Evolutionary conservation across 345 rosid genomes (phyloP).

Genomic region (Carallia brachiata): DNA sequence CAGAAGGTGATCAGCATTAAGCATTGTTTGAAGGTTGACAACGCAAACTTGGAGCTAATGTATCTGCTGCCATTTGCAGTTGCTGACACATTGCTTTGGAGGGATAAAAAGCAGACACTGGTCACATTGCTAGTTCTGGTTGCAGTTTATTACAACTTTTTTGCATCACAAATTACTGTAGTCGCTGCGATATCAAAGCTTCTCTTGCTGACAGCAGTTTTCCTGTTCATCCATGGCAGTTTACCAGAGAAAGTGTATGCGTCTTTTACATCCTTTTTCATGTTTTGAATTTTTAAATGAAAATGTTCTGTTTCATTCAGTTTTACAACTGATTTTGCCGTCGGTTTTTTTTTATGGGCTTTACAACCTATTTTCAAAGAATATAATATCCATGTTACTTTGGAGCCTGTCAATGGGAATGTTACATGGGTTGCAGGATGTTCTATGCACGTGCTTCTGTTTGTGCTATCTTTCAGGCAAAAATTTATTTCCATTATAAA

Average conservation of each 20-base stretch:
- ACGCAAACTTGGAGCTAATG: neutral
- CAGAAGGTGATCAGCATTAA: neutral
- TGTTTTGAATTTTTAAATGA: conserved; percentile 7
- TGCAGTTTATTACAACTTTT: conserved; percentile 63
- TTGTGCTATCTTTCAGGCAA: neutral
- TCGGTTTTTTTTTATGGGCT: too few relatives aligned
- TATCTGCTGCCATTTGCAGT: conserved; percentile 48
- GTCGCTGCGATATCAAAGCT: conserved; percentile 65
- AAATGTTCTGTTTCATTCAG: conserved; percentile 2
- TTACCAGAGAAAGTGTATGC: conserved; percentile 81
- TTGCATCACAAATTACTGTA: conserved; percentile 58
- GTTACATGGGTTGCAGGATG: neutral
- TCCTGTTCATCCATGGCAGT: conserved; percentile 74
- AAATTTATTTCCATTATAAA: neutral
- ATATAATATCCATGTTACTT: neutral
- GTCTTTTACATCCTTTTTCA: conserved; percentile 10
- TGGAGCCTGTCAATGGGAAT: neutral
- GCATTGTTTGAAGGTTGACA: conserved; percentile 1
- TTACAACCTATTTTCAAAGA: neutral
- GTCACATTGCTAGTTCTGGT: conserved; percentile 45
- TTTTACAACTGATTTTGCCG: neutral
- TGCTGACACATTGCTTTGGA: conserved; percentile 88
- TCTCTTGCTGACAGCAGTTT: conserved; percentile 48
- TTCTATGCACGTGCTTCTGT: conserved; percentile 6
- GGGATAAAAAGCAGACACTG: conserved; percentile 64